Percentiles rank a stretch among this genome's conserved stretches.
Conservation (phyloP, 495 filamentous ascomycete species). For the Hypoxylon intermedium region DNA sequence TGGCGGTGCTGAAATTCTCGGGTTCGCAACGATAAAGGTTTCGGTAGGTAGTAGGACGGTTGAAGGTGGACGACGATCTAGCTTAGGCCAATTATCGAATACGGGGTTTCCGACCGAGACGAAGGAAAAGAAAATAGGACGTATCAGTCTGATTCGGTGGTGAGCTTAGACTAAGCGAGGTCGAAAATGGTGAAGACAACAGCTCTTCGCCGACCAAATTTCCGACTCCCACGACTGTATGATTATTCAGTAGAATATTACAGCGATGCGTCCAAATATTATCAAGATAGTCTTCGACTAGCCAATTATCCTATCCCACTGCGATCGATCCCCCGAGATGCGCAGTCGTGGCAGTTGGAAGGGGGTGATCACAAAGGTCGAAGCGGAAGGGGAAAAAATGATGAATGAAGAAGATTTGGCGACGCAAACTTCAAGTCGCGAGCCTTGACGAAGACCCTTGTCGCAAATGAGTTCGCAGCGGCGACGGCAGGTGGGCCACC, state of each 20-base stretch:
- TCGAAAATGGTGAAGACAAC: background rate
- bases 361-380: slow-evolving; percentile 4
- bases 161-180: slow-evolving; percentile 7
- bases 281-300: no score
- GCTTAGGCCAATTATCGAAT: slow-evolving; percentile 11
- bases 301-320: no score
- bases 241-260: background rate
- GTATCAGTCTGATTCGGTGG: no score
- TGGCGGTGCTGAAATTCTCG: slow-evolving; percentile 39
- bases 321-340: background rate
- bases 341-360: background rate
- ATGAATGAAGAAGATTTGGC: slow-evolving; percentile 16
- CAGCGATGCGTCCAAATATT: no score
- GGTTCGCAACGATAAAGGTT: slow-evolving; percentile 1
- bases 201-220: slow-evolving; percentile 8
- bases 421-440: slow-evolving; percentile 29
- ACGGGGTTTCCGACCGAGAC: slow-evolving; percentile 1
- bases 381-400: background rate
- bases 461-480: slow-evolving; percentile 30
- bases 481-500: background rate
- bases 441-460: slow-evolving; percentile 26
- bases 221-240: background rate
- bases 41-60: slow-evolving; percentile 4
- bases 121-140: slow-evolving; percentile 39
- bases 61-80: background rate